Base-by-base conservation (phyloP, 306 rosid genomes). In the Medicago lupulina region DNA sequence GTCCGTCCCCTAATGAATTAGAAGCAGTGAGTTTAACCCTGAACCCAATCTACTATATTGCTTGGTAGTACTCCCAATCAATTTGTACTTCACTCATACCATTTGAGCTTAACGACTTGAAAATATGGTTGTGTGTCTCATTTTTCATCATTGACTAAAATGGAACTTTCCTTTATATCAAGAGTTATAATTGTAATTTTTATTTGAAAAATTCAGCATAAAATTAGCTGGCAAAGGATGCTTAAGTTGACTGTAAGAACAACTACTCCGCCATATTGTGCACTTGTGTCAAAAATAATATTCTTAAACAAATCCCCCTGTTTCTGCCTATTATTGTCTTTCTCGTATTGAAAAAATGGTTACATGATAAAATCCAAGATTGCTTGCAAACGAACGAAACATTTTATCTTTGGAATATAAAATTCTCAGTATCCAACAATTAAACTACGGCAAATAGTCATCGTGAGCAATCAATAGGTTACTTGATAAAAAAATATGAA, bases 221-320 rank as follows among this genome's bases (percentile, higher is more conserved):
- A 47, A 58, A 36, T 74, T 66, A 57, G 53, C 59, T 21, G 78
- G 79, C 66, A 64, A 16, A 71, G 55, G 49, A 70, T 59, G 25
- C 9, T 59, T 25, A 65, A 16, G 16, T 57, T 8, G 51, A 44
- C 13, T n/a, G 8, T 31, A 8, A 18, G 7, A 34, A 28, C 46
- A 51, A 31, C 62, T 12, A 7, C 38, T 59, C 43, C 36, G 16
- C 55, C 73, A 43, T 7, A 67, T 12, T 39, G 25, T 38, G 11
- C 54, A 2, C 15, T 43, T 38, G 13, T 9, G 47, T 44, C 18
- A 63, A 76, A 60, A 25, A 60, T 16, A 70, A 61, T 63, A 76
- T 53, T 67, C 34, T 18, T 67, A 59, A 65, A 76, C 41, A 2
- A 54, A 65, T 11, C 71, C 71, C 1, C 34, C 8, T 9, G 6